These are phyloP conservation scores for Samsoniella hepiali DNA, from an alignment of 2,329 filamentous ascomycete genomes.

Conservation along the genomic window DNA sequence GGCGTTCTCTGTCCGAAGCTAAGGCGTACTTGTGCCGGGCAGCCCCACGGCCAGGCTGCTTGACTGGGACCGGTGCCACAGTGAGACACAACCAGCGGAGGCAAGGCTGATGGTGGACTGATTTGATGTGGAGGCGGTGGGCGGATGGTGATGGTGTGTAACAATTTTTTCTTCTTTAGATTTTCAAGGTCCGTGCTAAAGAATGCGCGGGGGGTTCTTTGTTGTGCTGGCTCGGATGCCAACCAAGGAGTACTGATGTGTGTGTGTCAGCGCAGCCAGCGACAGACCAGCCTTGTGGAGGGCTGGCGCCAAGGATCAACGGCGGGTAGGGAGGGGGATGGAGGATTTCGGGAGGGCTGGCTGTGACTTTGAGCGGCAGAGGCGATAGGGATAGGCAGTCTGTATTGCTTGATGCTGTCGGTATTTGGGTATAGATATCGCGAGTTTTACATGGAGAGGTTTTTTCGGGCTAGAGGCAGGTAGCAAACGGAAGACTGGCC, in stretches of 20 bases:
- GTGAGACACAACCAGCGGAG: not conserved
- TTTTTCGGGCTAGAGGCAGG: not conserved
- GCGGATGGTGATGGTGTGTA: not conserved
- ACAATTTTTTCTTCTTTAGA: not conserved
- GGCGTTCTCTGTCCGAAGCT: constrained; percentile 8
- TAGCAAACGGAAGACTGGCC: not conserved
- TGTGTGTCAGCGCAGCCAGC: not conserved
- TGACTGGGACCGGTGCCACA: not conserved
- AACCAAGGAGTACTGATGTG: no score
- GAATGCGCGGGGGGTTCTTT: not conserved
- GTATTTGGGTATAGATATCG: not conserved
- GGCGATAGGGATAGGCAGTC: no score
- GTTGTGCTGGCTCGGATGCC: no score
- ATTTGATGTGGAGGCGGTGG: not conserved
- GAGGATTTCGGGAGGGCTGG: not conserved
- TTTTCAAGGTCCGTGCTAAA: not conserved
- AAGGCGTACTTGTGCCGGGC: not conserved
- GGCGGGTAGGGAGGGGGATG: not conserved
- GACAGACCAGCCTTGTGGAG: not conserved
- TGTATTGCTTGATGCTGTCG: no score
- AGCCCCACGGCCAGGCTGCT: constrained; percentile 5
- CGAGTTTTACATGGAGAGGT: not conserved
- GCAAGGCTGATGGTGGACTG: constrained; percentile 2
- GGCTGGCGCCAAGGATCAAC: not conserved
- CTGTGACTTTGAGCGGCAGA: not conserved